Conservation (phyloP, 371 early-diverging fungal genomes). For the Smittium culicis region DNA sequence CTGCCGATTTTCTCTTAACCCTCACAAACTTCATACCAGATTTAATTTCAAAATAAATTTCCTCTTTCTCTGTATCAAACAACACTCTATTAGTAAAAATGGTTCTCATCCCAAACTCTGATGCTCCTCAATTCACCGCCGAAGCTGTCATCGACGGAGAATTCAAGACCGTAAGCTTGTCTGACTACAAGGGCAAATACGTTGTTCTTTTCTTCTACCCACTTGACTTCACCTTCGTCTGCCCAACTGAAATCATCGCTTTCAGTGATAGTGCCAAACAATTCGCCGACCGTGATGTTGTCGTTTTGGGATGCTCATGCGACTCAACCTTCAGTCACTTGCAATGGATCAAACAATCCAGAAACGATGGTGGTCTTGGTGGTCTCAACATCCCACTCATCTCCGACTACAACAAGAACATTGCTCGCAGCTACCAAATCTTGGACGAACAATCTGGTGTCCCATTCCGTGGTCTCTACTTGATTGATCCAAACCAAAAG, state of each 20-base stretch:
- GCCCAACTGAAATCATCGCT: conserved; percentile 84
- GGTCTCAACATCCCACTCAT: conserved; percentile 69
- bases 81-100: no score
- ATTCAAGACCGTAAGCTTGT: conserved; percentile 58
- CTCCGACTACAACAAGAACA: conserved; percentile 72
- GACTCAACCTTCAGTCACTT: conserved; percentile 52
- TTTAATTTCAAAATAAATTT: no score
- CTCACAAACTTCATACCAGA: no score
- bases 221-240: conserved; percentile 64
- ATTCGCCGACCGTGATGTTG: conserved; percentile 57
- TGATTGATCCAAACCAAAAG: conserved; percentile 83
- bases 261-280: conserved; percentile 74
- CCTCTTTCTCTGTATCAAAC: no score
- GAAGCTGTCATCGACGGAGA: conserved; percentile 51
- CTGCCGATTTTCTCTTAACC: no score
- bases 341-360: conserved; percentile 60
- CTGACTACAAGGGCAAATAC: conserved; percentile 73
- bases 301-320: conserved; percentile 66
- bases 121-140: conserved; percentile 56
- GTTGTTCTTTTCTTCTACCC: conserved; percentile 80
- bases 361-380: conserved; percentile 86
- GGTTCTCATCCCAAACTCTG: conserved; percentile 31
- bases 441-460: conserved; percentile 48
- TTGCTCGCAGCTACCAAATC: conserved; percentile 70
- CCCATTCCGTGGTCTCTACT: conserved; percentile 65